Percentiles rank a stretch among this genome's conserved stretches.
phyloP scores from a whole-genome alignment of 1,139 yeast genomes.

The Yamadazyma triangularis region DNA sequence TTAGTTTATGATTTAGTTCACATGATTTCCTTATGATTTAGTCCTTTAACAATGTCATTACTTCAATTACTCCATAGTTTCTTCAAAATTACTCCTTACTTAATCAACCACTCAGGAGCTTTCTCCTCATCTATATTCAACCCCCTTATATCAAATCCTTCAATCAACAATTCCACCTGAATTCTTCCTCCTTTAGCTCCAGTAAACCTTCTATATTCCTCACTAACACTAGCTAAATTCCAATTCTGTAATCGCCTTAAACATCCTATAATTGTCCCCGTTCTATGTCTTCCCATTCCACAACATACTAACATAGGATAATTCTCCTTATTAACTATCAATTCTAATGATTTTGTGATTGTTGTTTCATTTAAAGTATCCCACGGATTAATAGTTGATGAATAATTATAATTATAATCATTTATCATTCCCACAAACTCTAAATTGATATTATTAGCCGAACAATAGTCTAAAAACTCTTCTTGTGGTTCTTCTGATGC shows the following conservation, averaged over 20 bases:
- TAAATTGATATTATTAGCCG: conserved; percentile 58
- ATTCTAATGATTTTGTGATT: conserved; percentile 71
- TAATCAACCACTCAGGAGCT: conserved; percentile 14
- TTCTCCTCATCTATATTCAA: conserved; percentile 40
- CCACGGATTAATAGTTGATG: conserved; percentile 66
- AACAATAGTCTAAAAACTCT: conserved; percentile 77
- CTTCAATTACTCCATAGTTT: too few relatives aligned
- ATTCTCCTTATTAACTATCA: conserved; percentile 64
- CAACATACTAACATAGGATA: conserved; percentile 90
- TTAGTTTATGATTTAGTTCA: too few relatives aligned
- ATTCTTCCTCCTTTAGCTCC: conserved; percentile 92
- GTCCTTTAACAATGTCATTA: too few relatives aligned
- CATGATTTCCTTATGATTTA: too few relatives aligned
- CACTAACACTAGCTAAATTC: conserved; percentile 91
- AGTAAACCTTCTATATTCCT: conserved; percentile 89
- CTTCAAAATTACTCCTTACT: too few relatives aligned
- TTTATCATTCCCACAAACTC: conserved; percentile 69
- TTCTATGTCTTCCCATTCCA: conserved; percentile 96
- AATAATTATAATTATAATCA: conserved; percentile 31
- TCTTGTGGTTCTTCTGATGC: conserved; percentile 96
- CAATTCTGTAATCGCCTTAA: conserved; percentile 87
- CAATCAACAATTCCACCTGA: conserved; percentile 84
- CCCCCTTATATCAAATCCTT: conserved; percentile 63
- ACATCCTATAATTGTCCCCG: conserved; percentile 95
- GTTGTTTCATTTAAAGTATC: conserved; percentile 88